Evolutionary conservation across 2,329 filamentous ascomycete genomes (phyloP).

Genomic region (Dactylellina parvicollis): DNA sequence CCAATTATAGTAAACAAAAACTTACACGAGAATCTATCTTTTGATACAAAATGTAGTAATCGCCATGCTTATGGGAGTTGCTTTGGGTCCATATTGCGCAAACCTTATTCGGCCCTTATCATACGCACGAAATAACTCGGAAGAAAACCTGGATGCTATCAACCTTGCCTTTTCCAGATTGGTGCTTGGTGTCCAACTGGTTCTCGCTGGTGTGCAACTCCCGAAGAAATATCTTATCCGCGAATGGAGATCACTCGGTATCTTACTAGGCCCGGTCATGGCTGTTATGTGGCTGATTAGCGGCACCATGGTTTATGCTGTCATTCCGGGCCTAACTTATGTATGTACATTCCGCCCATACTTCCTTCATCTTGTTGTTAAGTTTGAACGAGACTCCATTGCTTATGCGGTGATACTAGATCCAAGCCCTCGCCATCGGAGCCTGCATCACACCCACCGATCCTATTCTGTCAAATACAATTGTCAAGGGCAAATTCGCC

Average conservation of each 20-base stretch:
- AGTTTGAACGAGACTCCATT: not conserved
- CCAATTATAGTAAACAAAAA: too few species aligned
- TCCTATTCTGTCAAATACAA: slow-evolving; percentile 85
- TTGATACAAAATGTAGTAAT: slow-evolving; percentile 26
- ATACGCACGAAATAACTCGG: slow-evolving; percentile 70
- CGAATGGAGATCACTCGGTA: slow-evolving; percentile 78
- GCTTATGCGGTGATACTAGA: slow-evolving; percentile 15
- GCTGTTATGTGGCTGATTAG: slow-evolving; percentile 84
- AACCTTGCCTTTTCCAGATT: slow-evolving; percentile 86
- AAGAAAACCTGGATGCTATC: slow-evolving; percentile 72
- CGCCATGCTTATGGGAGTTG: slow-evolving; percentile 77
- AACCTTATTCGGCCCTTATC: slow-evolving; percentile 79
- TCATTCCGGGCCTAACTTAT: slow-evolving; percentile 77
- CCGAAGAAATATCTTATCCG: slow-evolving; percentile 81
- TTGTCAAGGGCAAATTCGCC: slow-evolving; percentile 92
- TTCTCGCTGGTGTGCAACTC: slow-evolving; percentile 86
- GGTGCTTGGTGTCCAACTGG: slow-evolving; percentile 88
- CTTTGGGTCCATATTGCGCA: slow-evolving; percentile 79
- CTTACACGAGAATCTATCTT: not conserved
- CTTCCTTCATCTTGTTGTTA: not conserved
- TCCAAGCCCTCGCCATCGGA: slow-evolving; percentile 81
- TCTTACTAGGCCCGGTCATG: slow-evolving; percentile 87
- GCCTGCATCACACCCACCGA: slow-evolving; percentile 94
- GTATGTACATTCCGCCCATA: too few species aligned
- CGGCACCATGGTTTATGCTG: slow-evolving; percentile 78